Evolutionary conservation across 2,329 filamentous ascomycete species (phyloP), one percentile per base, ranked within the genome.

Genomic region (Fusarium setosum): DNA sequence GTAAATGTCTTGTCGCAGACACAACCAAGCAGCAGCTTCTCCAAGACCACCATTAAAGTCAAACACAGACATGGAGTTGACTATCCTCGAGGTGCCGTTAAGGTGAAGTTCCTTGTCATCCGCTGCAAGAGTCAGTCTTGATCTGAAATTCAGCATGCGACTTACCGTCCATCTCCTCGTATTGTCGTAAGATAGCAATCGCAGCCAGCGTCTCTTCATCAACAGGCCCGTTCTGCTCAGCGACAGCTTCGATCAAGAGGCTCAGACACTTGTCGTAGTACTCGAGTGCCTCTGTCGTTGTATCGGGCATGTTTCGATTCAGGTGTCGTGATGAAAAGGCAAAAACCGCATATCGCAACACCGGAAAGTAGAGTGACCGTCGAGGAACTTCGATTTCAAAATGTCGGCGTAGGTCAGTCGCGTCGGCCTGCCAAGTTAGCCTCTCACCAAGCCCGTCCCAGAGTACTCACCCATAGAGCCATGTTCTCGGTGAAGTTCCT

Each of bases 11-110:
- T 67, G 59, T 9, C 65, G 49, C 6, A 67, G 56, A 35, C 55
- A 63, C 1, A 67, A 35, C 65, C 65, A 67, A 8, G 62, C 62
- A 17, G 65, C 65, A 9, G 65, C 65, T 18, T 67, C 65, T 6
- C 65, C 65, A 13, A 67, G 31, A 12, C 65, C 65, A 4, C 62
- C 62, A 11, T 63, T 65, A 40, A 65, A 65, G 40, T 65, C 65
- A 23, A 65, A 65, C 6, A 63, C 44, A 5, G 65, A 65, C 62
- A 65, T 65, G 18, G 62, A 65, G 23, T 67, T 65, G 31, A 67
- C 61, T 15, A 67, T 63, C 21, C 60, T 50, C n/a, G 63, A 64
- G 6, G 63, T 66, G 4, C 63, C 63, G 4, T 57, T 62, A 4
- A 66, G 53, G 10, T 66, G 63, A 11, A 66, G 45, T 21, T 64